phyloP scores from a whole-genome alignment of 2,329 filamentous ascomycete genomes.

The Phoma herbarum region DNA sequence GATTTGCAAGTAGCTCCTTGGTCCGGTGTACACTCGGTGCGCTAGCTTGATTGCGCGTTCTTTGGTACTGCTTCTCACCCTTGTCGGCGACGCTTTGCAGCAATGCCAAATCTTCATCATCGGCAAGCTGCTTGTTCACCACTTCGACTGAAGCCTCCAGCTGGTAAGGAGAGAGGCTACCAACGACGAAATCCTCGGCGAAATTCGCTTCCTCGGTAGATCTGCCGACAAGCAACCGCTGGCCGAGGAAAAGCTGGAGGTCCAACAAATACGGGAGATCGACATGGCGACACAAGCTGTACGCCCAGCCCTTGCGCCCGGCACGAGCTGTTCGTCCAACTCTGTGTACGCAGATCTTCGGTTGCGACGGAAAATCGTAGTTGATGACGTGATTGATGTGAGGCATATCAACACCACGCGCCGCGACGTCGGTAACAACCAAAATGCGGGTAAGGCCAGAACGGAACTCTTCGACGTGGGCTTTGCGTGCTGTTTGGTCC shows the following conservation, averaged over 20 bases:
- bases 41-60: conserved; percentile 89
- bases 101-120: conserved; percentile 75
- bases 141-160: conserved; percentile 83
- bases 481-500: conserved; percentile 91
- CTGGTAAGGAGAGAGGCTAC: conserved; percentile 74
- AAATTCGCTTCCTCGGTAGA: conserved; percentile 70
- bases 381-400: conserved; percentile 97
- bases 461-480: conserved; percentile 91
- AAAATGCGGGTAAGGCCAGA: conserved; percentile 85
- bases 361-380: conserved; percentile 96
- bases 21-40: conserved; percentile 88
- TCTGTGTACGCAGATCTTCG: conserved; percentile 95
- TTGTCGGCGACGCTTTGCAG: conserved; percentile 80
- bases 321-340: conserved; percentile 96
- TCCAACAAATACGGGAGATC: conserved; percentile 94
- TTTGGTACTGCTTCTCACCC: conserved; percentile 91
- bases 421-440: conserved; percentile 95
- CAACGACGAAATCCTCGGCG: conserved; percentile 83
- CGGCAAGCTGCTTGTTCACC: conserved; percentile 78
- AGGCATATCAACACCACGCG: conserved; percentile 97
- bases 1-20: conserved; percentile 76
- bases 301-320: conserved; percentile 91
- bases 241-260: conserved; percentile 92
- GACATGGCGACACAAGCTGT: conserved; percentile 85
- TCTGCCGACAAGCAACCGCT: conserved; percentile 79